Conservation (phyloP, 179 eudicot genomes). For the Actinidia chinensis region DNA sequence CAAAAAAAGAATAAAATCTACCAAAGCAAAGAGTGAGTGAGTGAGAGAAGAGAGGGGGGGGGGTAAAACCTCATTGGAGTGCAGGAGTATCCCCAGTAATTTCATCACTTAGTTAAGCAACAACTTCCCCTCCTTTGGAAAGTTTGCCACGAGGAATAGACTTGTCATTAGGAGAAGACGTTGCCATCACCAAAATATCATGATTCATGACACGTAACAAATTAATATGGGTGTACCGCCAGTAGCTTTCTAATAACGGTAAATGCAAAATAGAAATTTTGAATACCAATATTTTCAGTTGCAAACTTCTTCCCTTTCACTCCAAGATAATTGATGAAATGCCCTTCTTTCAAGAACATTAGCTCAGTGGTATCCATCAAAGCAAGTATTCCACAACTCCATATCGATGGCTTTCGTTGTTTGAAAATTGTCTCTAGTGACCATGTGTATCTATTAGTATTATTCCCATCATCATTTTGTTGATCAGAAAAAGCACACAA, state of each 20-base stretch:
- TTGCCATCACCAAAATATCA: conserved; percentile 83
- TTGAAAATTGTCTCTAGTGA: conserved; percentile 90
- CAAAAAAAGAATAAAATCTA: too few relatives aligned
- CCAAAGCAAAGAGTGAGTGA: background rate
- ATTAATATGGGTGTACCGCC: background rate
- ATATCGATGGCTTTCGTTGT: conserved; percentile 90
- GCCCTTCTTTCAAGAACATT: conserved; percentile 70
- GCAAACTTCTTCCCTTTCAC: conserved; percentile 64
- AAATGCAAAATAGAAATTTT: background rate
- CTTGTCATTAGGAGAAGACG: conserved; percentile 92
- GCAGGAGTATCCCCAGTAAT: conserved; percentile 99
- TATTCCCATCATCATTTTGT: background rate
- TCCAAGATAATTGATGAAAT: conserved; percentile 71
- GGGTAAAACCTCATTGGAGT: conserved; percentile 78
- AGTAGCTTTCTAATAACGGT: too few relatives aligned
- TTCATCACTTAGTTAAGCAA: conserved; percentile 97
- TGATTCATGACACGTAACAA: conserved; percentile 10
- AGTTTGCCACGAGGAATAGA: conserved; percentile 84
- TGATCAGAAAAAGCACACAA: background rate
- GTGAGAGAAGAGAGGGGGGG: background rate
- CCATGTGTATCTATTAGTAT: conserved; percentile 81
- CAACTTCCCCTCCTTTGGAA: conserved; percentile 77
- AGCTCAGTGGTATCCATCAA: conserved; percentile 47
- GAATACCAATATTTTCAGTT: conserved; percentile 55
- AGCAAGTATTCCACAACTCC: conserved; percentile 86